Evolutionary conservation across 805 yeast species (phyloP).

Genomic region (Wilhelminamyces savonicus): DNA sequence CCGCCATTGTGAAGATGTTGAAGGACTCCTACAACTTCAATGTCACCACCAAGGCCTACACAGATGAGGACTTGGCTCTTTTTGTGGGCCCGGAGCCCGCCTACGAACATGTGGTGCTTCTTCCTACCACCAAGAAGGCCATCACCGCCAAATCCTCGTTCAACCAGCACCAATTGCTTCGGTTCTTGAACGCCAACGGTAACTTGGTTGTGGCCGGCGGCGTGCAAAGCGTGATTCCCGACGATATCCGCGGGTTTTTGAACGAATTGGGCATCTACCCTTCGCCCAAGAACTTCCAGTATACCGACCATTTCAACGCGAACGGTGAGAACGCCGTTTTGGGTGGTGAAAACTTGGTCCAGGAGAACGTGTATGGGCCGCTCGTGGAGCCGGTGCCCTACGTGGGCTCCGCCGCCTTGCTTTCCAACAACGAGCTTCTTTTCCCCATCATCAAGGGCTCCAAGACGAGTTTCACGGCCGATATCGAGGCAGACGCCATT

Average conservation of each 20-base stretch:
- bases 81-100: constrained; percentile 16
- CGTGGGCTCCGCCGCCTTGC: constrained; percentile 60
- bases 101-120: constrained; percentile 25
- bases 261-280: constrained; percentile 81
- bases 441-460: constrained; percentile 69
- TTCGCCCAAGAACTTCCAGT: constrained; percentile 63
- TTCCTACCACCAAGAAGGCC: constrained; percentile 30
- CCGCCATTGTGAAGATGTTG: constrained; percentile 14
- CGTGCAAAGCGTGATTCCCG: constrained; percentile 22
- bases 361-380: constrained; percentile 20
- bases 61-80: constrained; percentile 15
- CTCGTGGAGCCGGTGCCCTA: constrained; percentile 12
- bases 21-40: constrained; percentile 6
- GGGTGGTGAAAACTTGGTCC: constrained; percentile 7
- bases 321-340: no score
- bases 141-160: constrained; percentile 20
- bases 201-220: constrained; percentile 61
- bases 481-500: constrained; percentile 33
- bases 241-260: constrained; percentile 52
- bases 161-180: constrained; percentile 39
- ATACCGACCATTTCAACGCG: constrained; percentile 56
- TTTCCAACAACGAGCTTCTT: constrained; percentile 62
- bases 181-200: constrained; percentile 65
- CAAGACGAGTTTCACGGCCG: constrained; percentile 52
- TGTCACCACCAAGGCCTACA: constrained; percentile 17